Evolutionary conservation across 805 yeast species (phyloP), one percentile per base, ranked within the genome.

Genomic region (Maudiozyma barnettii): DNA sequence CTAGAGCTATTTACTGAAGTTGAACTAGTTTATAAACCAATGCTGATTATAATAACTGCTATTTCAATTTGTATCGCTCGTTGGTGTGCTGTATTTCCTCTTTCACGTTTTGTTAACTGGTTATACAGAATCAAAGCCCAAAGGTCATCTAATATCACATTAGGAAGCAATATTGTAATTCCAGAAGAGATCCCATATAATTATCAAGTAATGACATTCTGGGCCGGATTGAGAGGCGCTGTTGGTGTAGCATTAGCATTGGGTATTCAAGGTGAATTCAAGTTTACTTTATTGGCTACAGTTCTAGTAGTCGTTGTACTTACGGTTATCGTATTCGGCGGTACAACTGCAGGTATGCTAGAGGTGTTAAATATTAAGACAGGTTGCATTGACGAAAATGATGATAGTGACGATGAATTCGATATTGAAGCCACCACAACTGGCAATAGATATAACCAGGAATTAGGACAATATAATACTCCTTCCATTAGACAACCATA

Each of bases 201-300:
- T 51, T 93, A 93, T 66, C 99, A 93, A 68, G 88, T 89, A 86
- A 93, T 93, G 99, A 88, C 91, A 44, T 93, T 93, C 65, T 93
- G 99, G 99, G 99, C 99, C 2, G 99, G 99, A 3, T 72, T 93
- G 48, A 76, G 99, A 61, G 99, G 99, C 50, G 99, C 99, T 0
- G 99, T 93, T 33, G 99, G 99, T 54, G 99, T 93, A 4, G 99
- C 99, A 0, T 75, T 93, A 59, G 99, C 99, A 0, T 88, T 95
- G 81, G 99, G 99, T 13, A 71, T 93, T 38, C 95, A 87, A 67
- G 99, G 98, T 51, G 96, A 91, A 60, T 81, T 86, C 47, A 91
- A 90, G 53, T 81, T 82, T 61, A 81, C 96, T 0, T 70, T 93
- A 45, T 69, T 91, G 46, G 99, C 99, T 2, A 95, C 99, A 0